Evolutionary conservation across 805 yeast species (phyloP), one percentile per base, ranked within the genome.

Genomic region (Dipodascus geniculatus): DNA sequence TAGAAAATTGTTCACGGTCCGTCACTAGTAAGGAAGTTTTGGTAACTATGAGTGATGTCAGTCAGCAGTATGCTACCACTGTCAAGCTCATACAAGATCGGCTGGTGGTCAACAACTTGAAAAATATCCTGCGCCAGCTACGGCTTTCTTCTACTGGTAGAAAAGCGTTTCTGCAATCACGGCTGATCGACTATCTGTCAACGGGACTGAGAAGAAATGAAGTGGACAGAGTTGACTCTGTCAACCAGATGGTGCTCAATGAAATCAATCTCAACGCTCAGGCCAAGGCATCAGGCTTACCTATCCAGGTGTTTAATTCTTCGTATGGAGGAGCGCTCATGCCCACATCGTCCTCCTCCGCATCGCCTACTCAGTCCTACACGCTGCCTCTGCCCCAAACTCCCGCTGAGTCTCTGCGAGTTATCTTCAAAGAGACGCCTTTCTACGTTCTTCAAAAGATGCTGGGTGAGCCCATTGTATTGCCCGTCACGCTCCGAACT

Each of bases 131-230:
- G n/a, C 56, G 60, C 23, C 49, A 33, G 1, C 61, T 81, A 17
- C 75, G 76, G 1, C 65, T 83, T 19, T 66, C 79, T 1, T 60
- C 70, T 8, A 61, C 74, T 3, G 95, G 93, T 1, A 69, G 80
- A 42, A 87, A 87, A 65, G 74, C 75, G 20, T 83, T 78, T 33
- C 66, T 86, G 14, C 75, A 75, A 52, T 80, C 78, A 35, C 71
- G 88, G 33, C 65, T 87, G 3, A 63, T 69, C 51, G 68, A 67
- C n/a, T 76, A 70, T 58, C 58, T 81, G 38, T 68, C 68, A 24
- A 71, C 68, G 48, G 80, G 80, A 1, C 60, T 63, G 33, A 62
- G 70, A 2, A 60, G 63, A 78, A 53, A 65, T 80, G 23, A 63
- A 71, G 48, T 74, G 82, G 1, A 63, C 79, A 16, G 68, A 73